Evolutionary conservation across 352 stramenopile species (phyloP), one percentile per base, ranked within the genome.

Genomic region (Globisporangium splendens): DNA sequence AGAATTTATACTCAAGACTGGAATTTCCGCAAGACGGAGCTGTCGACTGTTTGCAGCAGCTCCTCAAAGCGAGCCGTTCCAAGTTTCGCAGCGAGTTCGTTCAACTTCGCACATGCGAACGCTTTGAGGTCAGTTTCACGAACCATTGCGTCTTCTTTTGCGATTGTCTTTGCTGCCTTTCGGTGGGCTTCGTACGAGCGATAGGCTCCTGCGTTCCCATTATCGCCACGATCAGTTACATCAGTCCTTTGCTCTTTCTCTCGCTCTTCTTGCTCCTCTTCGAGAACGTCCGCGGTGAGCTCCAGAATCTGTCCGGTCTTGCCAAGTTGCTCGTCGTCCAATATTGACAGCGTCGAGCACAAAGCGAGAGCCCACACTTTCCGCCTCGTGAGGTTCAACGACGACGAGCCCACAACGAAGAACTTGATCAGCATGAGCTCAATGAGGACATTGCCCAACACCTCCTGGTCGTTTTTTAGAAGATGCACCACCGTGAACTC

Each of bases 321-420:
- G 46, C 85, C 79, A 35, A 93, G 46, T 3, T 87, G 54, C 8
- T 63, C 49, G 41, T 79, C 59, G 38, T 67, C 66, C 35, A 73
- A 50, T 28, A 84, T 38, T 35, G 74, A 65, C 5, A 91, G 59
- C 2, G 74, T 61, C 1, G 70, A 65, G 39, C 72, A 81, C 17
- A 93, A 59, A 12, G 68, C 71, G n/a, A 89, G 13, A 1, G 77
- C 67, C 86, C 86, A 95, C 35, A 89, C 59, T 56, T 92, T 93
- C 39, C 79, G 72, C 43, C 73, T 64, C 50, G 72, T 54, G n/a
- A 84, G 31, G 0, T 73, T 74, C 61, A 93, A 62, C 15, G 79
- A 84, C 46, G 79, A 78, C 6, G 75, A 76, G 0, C 77, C 77
- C 3, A 91, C 69, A 17, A 68, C 83, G 57, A 90, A 93, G 54